Evolutionary conservation across 2,329 filamentous ascomycete genomes (phyloP), one percentile per base, ranked within the genome.

Genomic region (Cordyceps javanica): DNA sequence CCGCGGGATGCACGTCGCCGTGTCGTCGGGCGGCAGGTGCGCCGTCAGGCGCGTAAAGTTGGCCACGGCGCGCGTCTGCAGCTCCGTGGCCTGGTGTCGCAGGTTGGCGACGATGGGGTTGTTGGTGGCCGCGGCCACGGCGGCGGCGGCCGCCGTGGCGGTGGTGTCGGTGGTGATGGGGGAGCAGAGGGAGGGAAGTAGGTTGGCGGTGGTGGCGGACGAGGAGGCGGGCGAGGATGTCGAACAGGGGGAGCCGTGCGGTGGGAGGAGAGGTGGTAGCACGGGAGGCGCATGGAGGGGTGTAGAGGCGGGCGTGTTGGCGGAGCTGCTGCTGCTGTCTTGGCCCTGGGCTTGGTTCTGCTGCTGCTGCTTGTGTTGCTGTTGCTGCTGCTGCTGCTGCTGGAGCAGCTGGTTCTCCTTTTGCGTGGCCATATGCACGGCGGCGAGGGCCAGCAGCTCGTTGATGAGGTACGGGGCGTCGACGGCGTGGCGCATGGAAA

Each of bases 381-480:
- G 38, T 26, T 42, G 50, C 10, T 42, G 50, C 26, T 53, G 50
- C 39, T 44, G 42, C 34, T 48, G 52, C 30, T 55, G 52, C 21
- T 46, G 42, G 4, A 26, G 25, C 13, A 56, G 42, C 32, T 68
- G 59, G 68, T 71, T 46, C 67, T 63, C 53, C 14, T 56, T 56
- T 48, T 48, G 42, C 16, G 28, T 38, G 2, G 53, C 53, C 53
- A 56, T 48, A 57, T 81, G 75, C 3, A 76, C 67, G 5, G 77
- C 76, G 13, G 75, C 70, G 48, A 77, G 61, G 39, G 76, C 77
- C 11, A 81, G 70, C 5, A 78, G 48, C 61, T 78, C 70, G 57
- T 80, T 75, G 60, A 80, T 72, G 3, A 78, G 70, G 55, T 76
- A 80, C 1, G 75, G 77, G 3, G 68, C 67, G 30, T 67, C 62